A percentile compares a stretch with the other conserved stretches of the same genome.
These are phyloP conservation scores for Persicaria tinctoria DNA, from an alignment of 148 eudicot genomes.

Conservation along the genomic window DNA sequence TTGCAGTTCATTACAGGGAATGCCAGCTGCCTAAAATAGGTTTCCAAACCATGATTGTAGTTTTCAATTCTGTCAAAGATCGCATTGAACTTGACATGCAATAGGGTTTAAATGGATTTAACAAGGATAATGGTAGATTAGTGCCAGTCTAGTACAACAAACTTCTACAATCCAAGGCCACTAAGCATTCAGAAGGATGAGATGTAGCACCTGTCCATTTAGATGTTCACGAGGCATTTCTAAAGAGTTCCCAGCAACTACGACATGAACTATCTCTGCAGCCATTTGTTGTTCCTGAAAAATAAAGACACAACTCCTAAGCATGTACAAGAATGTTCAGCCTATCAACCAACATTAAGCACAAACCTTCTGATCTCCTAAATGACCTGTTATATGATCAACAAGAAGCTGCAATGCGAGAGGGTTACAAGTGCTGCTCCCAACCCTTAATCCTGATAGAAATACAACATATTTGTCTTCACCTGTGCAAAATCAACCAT, in stretches of 20 bases:
- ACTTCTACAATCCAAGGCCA: neutral
- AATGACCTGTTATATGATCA: constrained; percentile 92
- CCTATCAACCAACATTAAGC: neutral
- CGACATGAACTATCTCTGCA: constrained; percentile 85
- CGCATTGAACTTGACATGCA: neutral
- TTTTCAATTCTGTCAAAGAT: neutral
- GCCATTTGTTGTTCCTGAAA: constrained; percentile 78
- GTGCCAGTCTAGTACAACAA: neutral
- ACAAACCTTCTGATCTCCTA: constrained; percentile 85
- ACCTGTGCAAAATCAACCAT: constrained; percentile 33
- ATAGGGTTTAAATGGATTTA: neutral
- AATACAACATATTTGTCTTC: constrained; percentile 87
- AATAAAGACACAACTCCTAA: constrained; percentile 15
- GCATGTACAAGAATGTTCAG: constrained; percentile 11
- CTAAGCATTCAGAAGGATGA: neutral
- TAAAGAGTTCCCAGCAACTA: constrained; percentile 89
- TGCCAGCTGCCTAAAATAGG: neutral
- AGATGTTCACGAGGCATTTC: constrained; percentile 58
- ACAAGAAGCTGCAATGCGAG: constrained; percentile 83
- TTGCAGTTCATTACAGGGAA: neutral
- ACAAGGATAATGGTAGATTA: neutral
- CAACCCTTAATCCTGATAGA: constrained; percentile 70
- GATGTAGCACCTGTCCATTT: constrained; percentile 62
- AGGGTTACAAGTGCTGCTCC: constrained; percentile 66
- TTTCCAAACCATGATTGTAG: neutral